Evolutionary conservation across 805 yeast species (phyloP).

Genomic region (Metschnikowia anglica): DNA sequence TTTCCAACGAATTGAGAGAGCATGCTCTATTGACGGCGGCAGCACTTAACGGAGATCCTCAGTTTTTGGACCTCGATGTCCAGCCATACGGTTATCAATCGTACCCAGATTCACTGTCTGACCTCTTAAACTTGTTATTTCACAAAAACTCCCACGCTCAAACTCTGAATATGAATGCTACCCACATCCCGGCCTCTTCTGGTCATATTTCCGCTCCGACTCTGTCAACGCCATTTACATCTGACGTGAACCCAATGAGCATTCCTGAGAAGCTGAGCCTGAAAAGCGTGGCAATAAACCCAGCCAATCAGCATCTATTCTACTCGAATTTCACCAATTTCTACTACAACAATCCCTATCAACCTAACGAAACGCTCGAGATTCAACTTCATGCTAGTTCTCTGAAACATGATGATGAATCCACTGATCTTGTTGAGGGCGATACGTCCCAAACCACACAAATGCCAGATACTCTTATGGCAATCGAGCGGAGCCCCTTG

Average conservation of each 20-base stretch:
- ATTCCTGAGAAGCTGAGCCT: constrained; percentile 9
- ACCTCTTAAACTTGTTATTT: constrained; percentile 52
- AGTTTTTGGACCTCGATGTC: constrained; percentile 52
- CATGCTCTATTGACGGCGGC: constrained; percentile 75
- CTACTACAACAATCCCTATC: constrained; percentile 41
- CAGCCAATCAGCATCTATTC: constrained; percentile 36
- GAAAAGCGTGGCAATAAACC: constrained; percentile 27
- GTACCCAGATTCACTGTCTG: constrained; percentile 33
- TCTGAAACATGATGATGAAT: constrained; percentile 28
- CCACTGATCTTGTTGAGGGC: constrained; percentile 37
- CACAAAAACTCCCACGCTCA: constrained; percentile 40
- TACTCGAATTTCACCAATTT: constrained; percentile 41
- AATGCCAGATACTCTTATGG: constrained; percentile 58
- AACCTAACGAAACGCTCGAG: constrained; percentile 37
- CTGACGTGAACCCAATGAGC: constrained; percentile 7
- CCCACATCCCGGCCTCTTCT: neutral
- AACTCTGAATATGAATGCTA: constrained; percentile 3
- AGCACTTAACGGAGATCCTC: constrained; percentile 61
- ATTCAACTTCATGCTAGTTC: constrained; percentile 46
- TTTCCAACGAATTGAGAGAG: constrained; percentile 66
- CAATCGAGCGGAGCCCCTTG: constrained; percentile 39
- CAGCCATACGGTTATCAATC: constrained; percentile 14
- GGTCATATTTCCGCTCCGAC: constrained; percentile 1
- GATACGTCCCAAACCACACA: constrained; percentile 34
- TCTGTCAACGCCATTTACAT: constrained; percentile 3